Evolutionary conservation across 345 rosid species (phyloP), one percentile per base, ranked within the genome.

Genomic region (Eucalyptus sp.): DNA sequence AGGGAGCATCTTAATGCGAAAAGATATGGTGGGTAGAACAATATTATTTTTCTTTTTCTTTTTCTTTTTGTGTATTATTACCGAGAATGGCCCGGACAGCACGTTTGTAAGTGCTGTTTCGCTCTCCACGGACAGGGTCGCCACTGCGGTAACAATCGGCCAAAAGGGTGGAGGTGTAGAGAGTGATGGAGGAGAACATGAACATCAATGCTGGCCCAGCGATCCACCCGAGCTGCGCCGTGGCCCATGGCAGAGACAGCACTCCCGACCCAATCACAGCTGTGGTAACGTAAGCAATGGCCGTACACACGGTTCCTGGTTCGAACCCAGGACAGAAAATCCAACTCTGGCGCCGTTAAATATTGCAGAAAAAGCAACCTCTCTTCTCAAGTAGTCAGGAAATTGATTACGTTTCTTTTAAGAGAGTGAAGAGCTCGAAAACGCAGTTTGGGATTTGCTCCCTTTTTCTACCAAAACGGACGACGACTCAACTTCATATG

Each of bases 181-280:
- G 95, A 87, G 96, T 93, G 88, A 96, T 96, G 15, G 93, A 48
- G n/a, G 98, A 93, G 90, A 96, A 96, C 89, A 96, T 88, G 56
- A 96, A 88, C 94, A 96, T 92, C 6, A 92, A 93, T 3, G 92
- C 64, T 10, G 98, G 96, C 15, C 96, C 98, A 25, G 95, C 98
- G 22, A 96, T 87, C 98, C 98, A 96, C 27, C 98, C 98, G 16
- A 96, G 92, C 91, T 96, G 98, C 85, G 95, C 96, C 20, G 93
- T 90, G 25, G 98, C 96, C 60, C 60, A 51, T 51, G 98, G 96
- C 85, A 96, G 88, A 1, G 98, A 95, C 91, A 96, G 90, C 79
- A 96, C 98, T 48, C 96, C 98, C 18, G 98, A 94, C 16, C 98
- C 98, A 13, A 96, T 96, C 51, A 95, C 96, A 11, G 96, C 96